phyloP scores from a whole-genome alignment of 495 filamentous ascomycete species.

The Lepidopterella palustris region DNA sequence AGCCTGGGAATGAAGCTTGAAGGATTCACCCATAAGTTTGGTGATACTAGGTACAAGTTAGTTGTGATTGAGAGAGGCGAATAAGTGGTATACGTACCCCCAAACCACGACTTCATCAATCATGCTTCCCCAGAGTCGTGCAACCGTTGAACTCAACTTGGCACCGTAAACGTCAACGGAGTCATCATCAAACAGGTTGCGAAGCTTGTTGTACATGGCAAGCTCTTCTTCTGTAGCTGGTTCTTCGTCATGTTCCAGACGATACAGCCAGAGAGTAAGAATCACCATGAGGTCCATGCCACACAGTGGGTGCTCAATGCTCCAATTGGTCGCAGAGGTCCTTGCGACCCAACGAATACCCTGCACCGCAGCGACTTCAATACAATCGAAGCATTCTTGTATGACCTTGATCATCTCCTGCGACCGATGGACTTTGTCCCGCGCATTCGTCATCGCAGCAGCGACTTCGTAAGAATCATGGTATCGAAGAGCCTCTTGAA shows the following conservation, averaged over 20 bases:
- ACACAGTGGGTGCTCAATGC: slow-evolving; percentile 94
- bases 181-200: slow-evolving; percentile 84
- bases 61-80: slow-evolving; percentile 2
- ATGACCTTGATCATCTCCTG: slow-evolving; percentile 98
- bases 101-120: slow-evolving; percentile 98
- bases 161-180: slow-evolving; percentile 69
- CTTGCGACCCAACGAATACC: slow-evolving; percentile 97
- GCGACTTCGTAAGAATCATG: slow-evolving; percentile 96
- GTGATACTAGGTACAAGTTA: slow-evolving; percentile 63
- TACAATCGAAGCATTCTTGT: slow-evolving; percentile 94
- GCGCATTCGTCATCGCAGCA: slow-evolving; percentile 87
- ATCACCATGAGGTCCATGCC: slow-evolving; percentile 98
- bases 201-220: slow-evolving; percentile 92
- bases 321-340: slow-evolving; percentile 97
- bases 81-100: slow-evolving; percentile 58
- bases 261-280: slow-evolving; percentile 95
- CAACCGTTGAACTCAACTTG: slow-evolving; percentile 87
- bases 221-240: slow-evolving; percentile 84
- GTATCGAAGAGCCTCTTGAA: slow-evolving; percentile 94
- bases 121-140: slow-evolving; percentile 95
- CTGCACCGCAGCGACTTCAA: slow-evolving; percentile 89
- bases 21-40: slow-evolving; percentile 95
- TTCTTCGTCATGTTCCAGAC: slow-evolving; percentile 98
- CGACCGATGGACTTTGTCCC: slow-evolving; percentile 88
- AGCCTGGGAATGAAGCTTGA: slow-evolving; percentile 93